Evolutionary conservation across 139 green algal species (phyloP).

Genomic region (Closterium sp.): DNA sequence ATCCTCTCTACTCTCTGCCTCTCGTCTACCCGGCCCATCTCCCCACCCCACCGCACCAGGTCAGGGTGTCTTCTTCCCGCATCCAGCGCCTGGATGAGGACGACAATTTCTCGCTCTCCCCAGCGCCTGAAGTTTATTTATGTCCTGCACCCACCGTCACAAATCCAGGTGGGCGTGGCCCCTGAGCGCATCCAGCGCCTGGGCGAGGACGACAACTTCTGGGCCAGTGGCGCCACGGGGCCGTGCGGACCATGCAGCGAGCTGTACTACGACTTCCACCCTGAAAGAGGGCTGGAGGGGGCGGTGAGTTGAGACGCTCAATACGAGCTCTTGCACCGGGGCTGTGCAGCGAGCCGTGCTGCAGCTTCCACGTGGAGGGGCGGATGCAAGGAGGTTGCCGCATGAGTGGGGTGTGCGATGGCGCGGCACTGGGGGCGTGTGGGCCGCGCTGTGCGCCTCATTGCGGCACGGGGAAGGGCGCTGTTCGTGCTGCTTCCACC

Average conservation of each 20-base stretch:
- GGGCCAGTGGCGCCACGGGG: slow-evolving; percentile 78
- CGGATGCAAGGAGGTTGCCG: too few species aligned
- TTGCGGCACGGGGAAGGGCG: too few species aligned
- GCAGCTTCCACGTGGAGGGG: too few species aligned
- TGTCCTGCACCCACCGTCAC: neutral
- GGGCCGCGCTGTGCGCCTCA: too few species aligned
- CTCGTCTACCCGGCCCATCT: too few species aligned
- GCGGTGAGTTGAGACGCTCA: neutral
- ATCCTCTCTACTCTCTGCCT: neutral
- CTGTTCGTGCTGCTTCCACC: too few species aligned
- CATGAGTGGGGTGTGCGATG: too few species aligned
- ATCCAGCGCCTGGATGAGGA: too few species aligned
- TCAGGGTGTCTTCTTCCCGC: too few species aligned
- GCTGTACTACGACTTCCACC: slow-evolving; percentile 93
- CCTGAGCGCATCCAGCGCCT: slow-evolving; percentile 74
- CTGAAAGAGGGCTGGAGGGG: slow-evolving; percentile 65
- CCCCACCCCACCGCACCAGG: neutral
- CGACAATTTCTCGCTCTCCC: too few species aligned
- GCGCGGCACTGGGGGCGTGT: too few species aligned
- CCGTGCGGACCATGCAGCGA: slow-evolving; percentile 91
- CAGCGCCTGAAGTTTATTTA: neutral
- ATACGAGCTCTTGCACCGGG: neutral
- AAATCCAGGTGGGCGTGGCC: slow-evolving; percentile 66
- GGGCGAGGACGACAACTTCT: slow-evolving; percentile 90
- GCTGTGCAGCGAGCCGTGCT: neutral